These are phyloP conservation scores for Amanita polypyramis DNA, from an alignment of 768 basidiomycete genomes.

Conservation along the genomic window DNA sequence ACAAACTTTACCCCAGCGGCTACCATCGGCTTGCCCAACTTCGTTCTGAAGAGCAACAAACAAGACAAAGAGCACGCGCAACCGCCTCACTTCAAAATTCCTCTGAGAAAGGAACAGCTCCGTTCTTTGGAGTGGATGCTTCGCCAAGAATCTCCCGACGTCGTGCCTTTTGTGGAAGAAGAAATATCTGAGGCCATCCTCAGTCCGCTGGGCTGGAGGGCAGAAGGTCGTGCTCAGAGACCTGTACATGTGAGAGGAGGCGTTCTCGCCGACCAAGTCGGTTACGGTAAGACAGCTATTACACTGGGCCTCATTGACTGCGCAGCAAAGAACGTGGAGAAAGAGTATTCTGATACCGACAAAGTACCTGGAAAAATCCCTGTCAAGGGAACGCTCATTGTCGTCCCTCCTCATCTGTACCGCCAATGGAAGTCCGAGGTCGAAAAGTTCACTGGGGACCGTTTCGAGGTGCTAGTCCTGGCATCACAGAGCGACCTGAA, in stretches of 20 bases:
- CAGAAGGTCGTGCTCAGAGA: constrained; percentile 83
- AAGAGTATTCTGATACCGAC: constrained; percentile 45
- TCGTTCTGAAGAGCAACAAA: constrained; percentile 69
- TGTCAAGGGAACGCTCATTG: constrained; percentile 70
- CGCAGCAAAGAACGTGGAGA: constrained; percentile 39
- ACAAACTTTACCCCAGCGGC: constrained; percentile 66
- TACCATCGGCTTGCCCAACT: constrained; percentile 48
- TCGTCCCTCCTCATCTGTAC: constrained; percentile 86
- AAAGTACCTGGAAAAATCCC: constrained; percentile 54
- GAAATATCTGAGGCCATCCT: constrained; percentile 89
- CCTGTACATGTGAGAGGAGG: constrained; percentile 73
- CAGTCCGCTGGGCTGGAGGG: constrained; percentile 83
- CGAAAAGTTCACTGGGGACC: constrained; percentile 62
- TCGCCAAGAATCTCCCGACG: constrained; percentile 53
- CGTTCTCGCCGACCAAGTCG: constrained; percentile 92
- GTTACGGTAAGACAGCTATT: constrained; percentile 96
- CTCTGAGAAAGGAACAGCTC: constrained; percentile 75
- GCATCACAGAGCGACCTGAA: constrained; percentile 66
- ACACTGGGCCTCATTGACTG: constrained; percentile 84
- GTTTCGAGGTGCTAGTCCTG: constrained; percentile 56
- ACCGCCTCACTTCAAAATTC: constrained; percentile 68
- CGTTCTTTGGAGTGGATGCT: constrained; percentile 94
- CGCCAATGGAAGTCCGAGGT: constrained; percentile 88
- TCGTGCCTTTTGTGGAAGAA: constrained; percentile 79
- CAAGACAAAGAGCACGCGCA: constrained; percentile 59